Evolutionary conservation across 129 eudicot genomes (phyloP).

Genomic region (Flaveria brownii): DNA sequence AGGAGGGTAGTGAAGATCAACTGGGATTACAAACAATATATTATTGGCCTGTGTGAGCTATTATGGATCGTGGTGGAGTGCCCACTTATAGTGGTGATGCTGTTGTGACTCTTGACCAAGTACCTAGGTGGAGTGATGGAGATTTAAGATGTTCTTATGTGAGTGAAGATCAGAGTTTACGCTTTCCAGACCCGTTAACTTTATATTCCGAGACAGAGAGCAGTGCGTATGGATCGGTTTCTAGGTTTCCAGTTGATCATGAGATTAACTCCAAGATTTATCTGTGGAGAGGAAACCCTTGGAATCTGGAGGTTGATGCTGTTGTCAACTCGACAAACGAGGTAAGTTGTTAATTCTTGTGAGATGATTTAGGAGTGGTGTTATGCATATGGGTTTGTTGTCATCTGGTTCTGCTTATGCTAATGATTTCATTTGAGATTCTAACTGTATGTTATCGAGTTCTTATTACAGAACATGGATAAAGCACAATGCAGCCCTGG

Average conservation of each 20-base stretch:
- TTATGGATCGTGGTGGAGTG: conserved; percentile 59
- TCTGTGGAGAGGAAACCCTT: conserved; percentile 96
- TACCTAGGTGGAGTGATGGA: conserved; percentile 88
- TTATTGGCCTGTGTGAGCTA: conserved; percentile 12
- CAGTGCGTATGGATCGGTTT: conserved; percentile 51
- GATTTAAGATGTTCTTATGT: conserved; percentile 63
- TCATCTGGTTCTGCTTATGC: neutral
- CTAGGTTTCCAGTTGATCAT: conserved; percentile 86
- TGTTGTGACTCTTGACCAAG: conserved; percentile 82
- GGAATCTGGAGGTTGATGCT: conserved; percentile 99
- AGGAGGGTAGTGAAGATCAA: neutral
- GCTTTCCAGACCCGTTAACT: conserved; percentile 73
- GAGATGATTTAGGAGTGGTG: conserved; percentile 9
- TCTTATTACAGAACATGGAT: conserved; percentile 72
- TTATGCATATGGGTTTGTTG: neutral
- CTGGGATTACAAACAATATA: neutral
- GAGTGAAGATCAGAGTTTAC: conserved; percentile 54
- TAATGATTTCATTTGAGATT: neutral
- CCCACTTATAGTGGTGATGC: conserved; percentile 71
- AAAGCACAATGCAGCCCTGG: conserved; percentile 94
- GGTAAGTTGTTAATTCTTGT: conserved; percentile 43
- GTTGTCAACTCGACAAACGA: conserved; percentile 97
- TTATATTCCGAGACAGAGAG: conserved; percentile 52
- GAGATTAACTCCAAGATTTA: conserved; percentile 84
- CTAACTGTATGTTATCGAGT: neutral